Conservation (phyloP, 2,329 filamentous ascomycete species). For the Trichophyton equinum region DNA sequence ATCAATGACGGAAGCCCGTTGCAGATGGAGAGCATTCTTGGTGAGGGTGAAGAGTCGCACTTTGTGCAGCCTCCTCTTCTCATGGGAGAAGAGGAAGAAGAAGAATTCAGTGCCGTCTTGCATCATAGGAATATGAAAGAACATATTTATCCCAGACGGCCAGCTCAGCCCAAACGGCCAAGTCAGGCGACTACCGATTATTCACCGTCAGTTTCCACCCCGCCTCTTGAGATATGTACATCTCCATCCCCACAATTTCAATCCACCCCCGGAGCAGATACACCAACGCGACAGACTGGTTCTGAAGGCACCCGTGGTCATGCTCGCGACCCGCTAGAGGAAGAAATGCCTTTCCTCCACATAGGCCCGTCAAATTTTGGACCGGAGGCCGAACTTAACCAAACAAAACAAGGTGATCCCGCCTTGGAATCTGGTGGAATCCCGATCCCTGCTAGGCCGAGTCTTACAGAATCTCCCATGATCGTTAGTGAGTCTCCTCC, state of each 20-base stretch:
- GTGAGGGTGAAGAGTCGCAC: conserved; percentile 39
- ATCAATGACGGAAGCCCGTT: conserved; percentile 45
- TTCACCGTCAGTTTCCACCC: background rate
- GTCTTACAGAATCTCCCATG: background rate
- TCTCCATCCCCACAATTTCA: conserved; percentile 4
- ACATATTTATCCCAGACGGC: background rate
- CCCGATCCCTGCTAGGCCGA: background rate
- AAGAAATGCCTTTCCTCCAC: conserved; percentile 57
- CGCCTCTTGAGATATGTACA: background rate
- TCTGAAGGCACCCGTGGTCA: conserved; percentile 44
- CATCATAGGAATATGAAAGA: conserved; percentile 1
- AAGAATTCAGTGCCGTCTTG: conserved; percentile 24
- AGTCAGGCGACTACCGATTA: conserved; percentile 8
- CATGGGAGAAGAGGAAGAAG: conserved; percentile 31
- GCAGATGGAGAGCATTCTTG: conserved; percentile 48
- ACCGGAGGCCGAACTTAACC: conserved; percentile 21
- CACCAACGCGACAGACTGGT: conserved; percentile 26
- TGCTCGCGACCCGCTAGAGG: conserved; percentile 51
- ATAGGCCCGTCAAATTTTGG: conserved; percentile 52
- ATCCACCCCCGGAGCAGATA: conserved; percentile 20
- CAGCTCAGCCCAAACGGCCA: background rate
- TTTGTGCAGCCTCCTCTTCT: conserved; percentile 46
- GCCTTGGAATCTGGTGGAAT: background rate
- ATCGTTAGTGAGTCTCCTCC: conserved; percentile 59
- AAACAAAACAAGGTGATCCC: conserved; percentile 4